Evolutionary conservation across 1,284 basidiomycete species (phyloP).

Genomic region (Acaromyces ingoldii): DNA sequence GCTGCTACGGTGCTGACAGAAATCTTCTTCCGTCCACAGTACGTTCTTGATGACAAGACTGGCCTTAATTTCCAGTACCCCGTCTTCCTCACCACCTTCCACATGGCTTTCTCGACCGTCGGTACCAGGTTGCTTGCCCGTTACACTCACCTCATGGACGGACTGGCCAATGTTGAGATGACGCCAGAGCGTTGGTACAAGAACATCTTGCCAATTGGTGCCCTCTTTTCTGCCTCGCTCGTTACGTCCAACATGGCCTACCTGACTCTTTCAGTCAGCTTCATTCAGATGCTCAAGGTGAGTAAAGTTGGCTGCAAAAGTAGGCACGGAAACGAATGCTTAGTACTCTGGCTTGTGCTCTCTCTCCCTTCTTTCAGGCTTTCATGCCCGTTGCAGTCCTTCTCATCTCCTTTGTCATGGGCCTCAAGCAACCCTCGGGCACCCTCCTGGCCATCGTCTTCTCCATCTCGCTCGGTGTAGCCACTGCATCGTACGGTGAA

Average conservation of each 20-base stretch:
- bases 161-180: slow-evolving; percentile 73
- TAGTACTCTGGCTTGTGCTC: slow-evolving; percentile 22
- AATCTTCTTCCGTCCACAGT: slow-evolving; percentile 43
- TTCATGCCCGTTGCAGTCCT: slow-evolving; percentile 95
- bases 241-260: slow-evolving; percentile 93
- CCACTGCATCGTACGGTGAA: slow-evolving; percentile 81
- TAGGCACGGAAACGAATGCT: slow-evolving; percentile 21
- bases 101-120: slow-evolving; percentile 63
- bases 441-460: slow-evolving; percentile 76
- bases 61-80: slow-evolving; percentile 49
- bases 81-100: slow-evolving; percentile 50
- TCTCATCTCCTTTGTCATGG: slow-evolving; percentile 84
- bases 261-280: slow-evolving; percentile 81
- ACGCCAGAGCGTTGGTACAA: slow-evolving; percentile 57
- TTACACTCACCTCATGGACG: slow-evolving; percentile 84
- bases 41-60: slow-evolving; percentile 60
- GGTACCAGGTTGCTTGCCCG: slow-evolving; percentile 83
- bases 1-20: neutral
- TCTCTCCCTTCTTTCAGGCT: slow-evolving; percentile 58
- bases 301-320: too few relatives aligned
- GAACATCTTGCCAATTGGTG: slow-evolving; percentile 86
- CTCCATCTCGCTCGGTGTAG: slow-evolving; percentile 86
- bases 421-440: slow-evolving; percentile 79
- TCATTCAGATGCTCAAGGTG: slow-evolving; percentile 98
- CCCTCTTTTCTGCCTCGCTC: slow-evolving; percentile 84